phyloP scores from a whole-genome alignment of 2,329 filamentous ascomycete genomes.

The Penicillium sp. region DNA sequence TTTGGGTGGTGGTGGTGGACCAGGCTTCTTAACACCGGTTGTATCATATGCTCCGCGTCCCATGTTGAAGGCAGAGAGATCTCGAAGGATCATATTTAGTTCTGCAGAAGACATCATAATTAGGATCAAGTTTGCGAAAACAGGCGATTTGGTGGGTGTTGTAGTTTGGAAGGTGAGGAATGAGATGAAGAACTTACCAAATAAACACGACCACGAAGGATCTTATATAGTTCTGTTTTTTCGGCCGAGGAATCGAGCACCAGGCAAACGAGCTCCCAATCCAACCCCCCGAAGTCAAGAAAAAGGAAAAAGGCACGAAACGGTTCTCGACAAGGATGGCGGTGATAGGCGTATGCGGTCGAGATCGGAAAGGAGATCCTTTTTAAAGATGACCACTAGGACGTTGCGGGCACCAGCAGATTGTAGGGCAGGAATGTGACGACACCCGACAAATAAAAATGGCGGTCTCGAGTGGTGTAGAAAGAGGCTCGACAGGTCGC shows the following conservation, averaged over 20 bases:
- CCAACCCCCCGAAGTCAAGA: constrained; percentile 22
- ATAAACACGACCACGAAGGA: constrained; percentile 22
- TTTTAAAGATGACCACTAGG: constrained; percentile 35
- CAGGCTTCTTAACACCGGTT: constrained; percentile 52
- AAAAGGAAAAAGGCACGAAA: constrained; percentile 8
- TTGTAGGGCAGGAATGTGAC: constrained; percentile 36
- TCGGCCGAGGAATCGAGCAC: constrained; percentile 11
- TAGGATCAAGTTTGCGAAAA: constrained; percentile 17
- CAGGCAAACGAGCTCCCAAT: constrained; percentile 24
- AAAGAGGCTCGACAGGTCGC: constrained; percentile 20
- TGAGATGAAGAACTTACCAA: constrained; percentile 22
- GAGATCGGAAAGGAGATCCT: constrained; percentile 38
- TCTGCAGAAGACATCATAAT: constrained; percentile 34
- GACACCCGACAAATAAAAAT: constrained; percentile 23
- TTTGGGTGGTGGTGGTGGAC: constrained; percentile 47
- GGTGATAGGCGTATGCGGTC: constrained; percentile 32
- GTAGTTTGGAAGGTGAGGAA: constrained; percentile 8
- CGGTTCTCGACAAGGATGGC: constrained; percentile 27
- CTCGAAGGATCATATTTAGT: constrained; percentile 43
- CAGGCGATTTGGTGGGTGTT: background rate
- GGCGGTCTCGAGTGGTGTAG: constrained; percentile 2
- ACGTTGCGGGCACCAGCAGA: constrained; percentile 25
- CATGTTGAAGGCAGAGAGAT: constrained; percentile 48
- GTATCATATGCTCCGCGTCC: constrained; percentile 55
- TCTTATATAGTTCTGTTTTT: constrained; percentile 23